These are phyloP conservation scores for Cryphonectria nitschkei DNA, from an alignment of 2,329 filamentous ascomycete species.

Conservation along the genomic window DNA sequence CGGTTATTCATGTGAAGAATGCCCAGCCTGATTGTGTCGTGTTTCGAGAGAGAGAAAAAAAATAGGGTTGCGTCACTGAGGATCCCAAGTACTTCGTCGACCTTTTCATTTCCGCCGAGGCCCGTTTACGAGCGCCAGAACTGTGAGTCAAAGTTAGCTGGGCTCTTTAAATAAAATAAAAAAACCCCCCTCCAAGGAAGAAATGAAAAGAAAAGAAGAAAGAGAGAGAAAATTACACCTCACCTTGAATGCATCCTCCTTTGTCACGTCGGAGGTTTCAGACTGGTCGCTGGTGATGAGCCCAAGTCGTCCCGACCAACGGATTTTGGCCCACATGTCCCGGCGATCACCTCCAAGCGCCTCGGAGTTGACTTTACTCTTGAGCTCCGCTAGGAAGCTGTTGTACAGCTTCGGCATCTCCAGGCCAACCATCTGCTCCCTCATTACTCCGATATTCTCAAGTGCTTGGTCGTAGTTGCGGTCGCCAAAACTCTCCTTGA, in stretches of 20 bases:
- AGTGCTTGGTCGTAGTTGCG: conserved; percentile 73
- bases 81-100: neutral
- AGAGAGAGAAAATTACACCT: neutral
- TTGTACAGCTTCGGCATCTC: conserved; percentile 83
- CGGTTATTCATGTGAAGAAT: neutral
- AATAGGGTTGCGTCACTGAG: neutral
- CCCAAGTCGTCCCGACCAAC: conserved; percentile 65
- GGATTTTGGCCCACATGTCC: conserved; percentile 81
- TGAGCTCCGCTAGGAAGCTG: conserved; percentile 70
- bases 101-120: neutral
- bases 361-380: conserved; percentile 69
- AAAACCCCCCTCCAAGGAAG: too few species aligned
- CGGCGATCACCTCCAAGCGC: conserved; percentile 75
- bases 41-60: neutral
- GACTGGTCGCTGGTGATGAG: conserved; percentile 69
- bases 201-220: too few species aligned
- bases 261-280: conserved; percentile 67
- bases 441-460: conserved; percentile 77
- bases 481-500: conserved; percentile 76
- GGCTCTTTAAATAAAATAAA: neutral
- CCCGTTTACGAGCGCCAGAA: conserved; percentile 8
- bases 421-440: conserved; percentile 73
- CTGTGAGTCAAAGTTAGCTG: conserved; percentile 6
- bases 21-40: neutral
- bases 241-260: conserved; percentile 71